phyloP scores from a whole-genome alignment of 805 yeast genomes.

The Yamadazyma paraphyllophila region DNA sequence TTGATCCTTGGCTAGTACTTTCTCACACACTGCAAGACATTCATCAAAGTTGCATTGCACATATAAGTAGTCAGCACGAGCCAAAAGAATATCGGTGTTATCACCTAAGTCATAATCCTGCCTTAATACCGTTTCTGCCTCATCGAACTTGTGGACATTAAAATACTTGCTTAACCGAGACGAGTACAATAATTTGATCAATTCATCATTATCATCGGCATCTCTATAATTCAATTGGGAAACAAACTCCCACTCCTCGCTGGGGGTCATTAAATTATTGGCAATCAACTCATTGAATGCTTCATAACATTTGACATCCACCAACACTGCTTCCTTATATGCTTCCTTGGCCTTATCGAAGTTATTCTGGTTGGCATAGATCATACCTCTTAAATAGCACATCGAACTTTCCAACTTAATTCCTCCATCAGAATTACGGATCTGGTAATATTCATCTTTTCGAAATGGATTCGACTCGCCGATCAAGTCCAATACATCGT shows the following conservation, averaged over 20 bases:
- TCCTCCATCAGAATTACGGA: conserved; percentile 70
- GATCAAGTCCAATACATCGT: conserved; percentile 81
- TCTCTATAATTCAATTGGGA: conserved; percentile 63
- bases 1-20: conserved; percentile 56
- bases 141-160: conserved; percentile 55
- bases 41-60: conserved; percentile 76
- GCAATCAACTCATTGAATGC: conserved; percentile 79
- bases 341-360: conserved; percentile 84
- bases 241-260: conserved; percentile 83
- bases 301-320: conserved; percentile 90
- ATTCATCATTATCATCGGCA: conserved; percentile 75
- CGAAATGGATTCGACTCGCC: conserved; percentile 80
- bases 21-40: conserved; percentile 73
- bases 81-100: conserved; percentile 66
- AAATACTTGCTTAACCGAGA: conserved; percentile 72
- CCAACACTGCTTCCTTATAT: conserved; percentile 78
- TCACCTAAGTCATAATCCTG: conserved; percentile 72
- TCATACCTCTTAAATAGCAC: conserved; percentile 80
- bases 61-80: conserved; percentile 67
- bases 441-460: conserved; percentile 38
- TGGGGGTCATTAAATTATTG: conserved; percentile 73
- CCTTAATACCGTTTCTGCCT: conserved; percentile 60
- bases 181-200: conserved; percentile 73
- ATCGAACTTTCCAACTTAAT: conserved; percentile 83
- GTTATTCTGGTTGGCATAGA: conserved; percentile 79